A percentile compares a stretch with the other conserved stretches of the same genome.
These are phyloP conservation scores for Aspergillus mulundensis DNA, from an alignment of 495 filamentous ascomycete genomes.

Conservation along the genomic window DNA sequence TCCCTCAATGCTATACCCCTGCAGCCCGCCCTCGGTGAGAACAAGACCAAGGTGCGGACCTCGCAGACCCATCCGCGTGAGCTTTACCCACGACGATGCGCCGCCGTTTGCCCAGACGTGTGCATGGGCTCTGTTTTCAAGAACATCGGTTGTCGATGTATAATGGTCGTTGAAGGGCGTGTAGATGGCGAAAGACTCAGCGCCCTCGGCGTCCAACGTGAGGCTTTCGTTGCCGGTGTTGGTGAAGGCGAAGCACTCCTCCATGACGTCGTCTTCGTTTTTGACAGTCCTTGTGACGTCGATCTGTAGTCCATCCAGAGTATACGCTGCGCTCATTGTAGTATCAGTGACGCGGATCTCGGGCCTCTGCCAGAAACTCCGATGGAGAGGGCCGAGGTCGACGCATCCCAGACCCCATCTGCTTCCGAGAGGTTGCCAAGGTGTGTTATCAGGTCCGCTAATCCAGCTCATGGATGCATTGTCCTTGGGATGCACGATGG, in stretches of 20 bases:
- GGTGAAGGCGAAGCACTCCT: background rate
- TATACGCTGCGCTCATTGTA: too few relatives aligned
- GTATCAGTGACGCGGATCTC: too few relatives aligned
- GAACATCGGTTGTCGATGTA: background rate
- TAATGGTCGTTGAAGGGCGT: background rate
- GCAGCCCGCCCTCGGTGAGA: background rate
- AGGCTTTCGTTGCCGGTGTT: background rate
- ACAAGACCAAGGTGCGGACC: background rate
- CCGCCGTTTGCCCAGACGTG: background rate
- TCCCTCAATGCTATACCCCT: background rate
- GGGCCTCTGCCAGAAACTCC: background rate
- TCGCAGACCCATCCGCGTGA: background rate
- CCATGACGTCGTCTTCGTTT: background rate
- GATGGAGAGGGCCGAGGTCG: background rate
- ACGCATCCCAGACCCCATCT: background rate
- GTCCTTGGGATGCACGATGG: background rate
- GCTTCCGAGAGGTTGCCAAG: background rate
- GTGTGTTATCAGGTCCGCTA: background rate
- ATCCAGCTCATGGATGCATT: conserved; percentile 1
- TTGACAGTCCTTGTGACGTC: background rate
- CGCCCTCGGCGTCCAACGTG: background rate
- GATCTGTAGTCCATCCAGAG: background rate
- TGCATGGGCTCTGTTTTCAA: background rate
- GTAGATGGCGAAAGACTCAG: background rate
- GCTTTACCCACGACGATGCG: background rate